These are phyloP conservation scores for Verticillium nonalfalfae DNA, from an alignment of 2,329 filamentous ascomycete species.

Conservation along the genomic window DNA sequence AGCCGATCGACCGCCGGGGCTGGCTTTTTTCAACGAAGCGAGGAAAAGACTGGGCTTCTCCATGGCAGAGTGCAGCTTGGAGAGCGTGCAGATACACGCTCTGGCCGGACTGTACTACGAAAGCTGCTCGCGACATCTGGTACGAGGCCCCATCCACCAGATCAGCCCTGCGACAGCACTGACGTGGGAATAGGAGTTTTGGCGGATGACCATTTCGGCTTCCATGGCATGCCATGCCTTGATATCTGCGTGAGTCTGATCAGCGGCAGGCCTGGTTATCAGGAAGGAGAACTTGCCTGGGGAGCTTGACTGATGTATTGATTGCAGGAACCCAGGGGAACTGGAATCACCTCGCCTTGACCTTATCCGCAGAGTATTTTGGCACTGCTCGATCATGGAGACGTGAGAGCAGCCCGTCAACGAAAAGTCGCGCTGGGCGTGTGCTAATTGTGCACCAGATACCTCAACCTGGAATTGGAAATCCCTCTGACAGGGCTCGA, in stretches of 20 bases:
- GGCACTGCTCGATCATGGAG: conserved; percentile 51
- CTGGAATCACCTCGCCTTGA: conserved; percentile 40
- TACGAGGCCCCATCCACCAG: background rate
- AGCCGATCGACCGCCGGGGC: conserved; percentile 43
- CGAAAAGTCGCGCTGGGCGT: background rate
- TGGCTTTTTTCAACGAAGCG: conserved; percentile 57
- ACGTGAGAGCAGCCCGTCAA: conserved; percentile 27
- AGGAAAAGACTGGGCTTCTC: conserved; percentile 53
- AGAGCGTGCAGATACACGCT: conserved; percentile 52
- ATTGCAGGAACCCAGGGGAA: conserved; percentile 31
- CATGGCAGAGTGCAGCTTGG: conserved; percentile 46
- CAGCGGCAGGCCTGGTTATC: conserved; percentile 8
- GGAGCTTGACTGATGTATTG: background rate
- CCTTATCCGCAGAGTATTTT: conserved; percentile 47
- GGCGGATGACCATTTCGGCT: conserved; percentile 49
- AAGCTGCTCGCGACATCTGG: conserved; percentile 29
- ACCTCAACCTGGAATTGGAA: conserved; percentile 51
- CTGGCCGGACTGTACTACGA: conserved; percentile 50
- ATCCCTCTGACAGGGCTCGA: conserved; percentile 49
- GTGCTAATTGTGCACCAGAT: conserved; percentile 23
- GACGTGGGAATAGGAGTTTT: conserved; percentile 42
- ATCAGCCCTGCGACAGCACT: background rate
- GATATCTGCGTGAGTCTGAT: conserved; percentile 38
- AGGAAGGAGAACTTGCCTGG: background rate
- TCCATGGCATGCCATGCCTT: conserved; percentile 51